A percentile compares a stretch with the other conserved stretches of the same genome.
phyloP scores from a whole-genome alignment of 1,284 basidiomycete species.

The Apiotrichum laibachii region DNA sequence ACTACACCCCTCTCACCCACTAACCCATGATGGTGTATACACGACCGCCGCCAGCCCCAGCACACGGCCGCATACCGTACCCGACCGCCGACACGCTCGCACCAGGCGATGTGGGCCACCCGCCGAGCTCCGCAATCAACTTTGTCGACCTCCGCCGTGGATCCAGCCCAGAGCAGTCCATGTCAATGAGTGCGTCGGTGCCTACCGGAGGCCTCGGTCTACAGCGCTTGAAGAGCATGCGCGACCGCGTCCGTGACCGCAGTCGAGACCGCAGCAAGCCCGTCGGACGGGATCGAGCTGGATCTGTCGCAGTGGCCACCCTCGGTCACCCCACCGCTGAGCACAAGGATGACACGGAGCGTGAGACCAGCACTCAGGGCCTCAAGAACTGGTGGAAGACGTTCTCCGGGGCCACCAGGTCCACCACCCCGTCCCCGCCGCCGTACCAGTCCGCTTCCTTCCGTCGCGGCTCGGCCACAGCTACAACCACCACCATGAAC shows the following conservation, averaged over 20 bases:
- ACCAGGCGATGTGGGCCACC: conserved; percentile 36
- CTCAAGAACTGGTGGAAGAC: conserved; percentile 80
- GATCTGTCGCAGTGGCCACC: background rate
- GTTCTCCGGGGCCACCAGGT: conserved; percentile 49
- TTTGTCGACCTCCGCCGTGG: background rate
- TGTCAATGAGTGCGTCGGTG: background rate
- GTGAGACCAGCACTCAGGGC: conserved; percentile 46
- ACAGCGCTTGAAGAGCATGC: conserved; percentile 4
- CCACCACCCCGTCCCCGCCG: conserved; percentile 1
- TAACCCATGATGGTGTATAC: conserved; percentile 38
- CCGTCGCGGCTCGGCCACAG: conserved; percentile 4
- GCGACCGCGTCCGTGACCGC: conserved; percentile 5
- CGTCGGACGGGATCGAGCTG: background rate
- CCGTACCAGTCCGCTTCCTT: conserved; percentile 2
- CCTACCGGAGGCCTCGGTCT: background rate
- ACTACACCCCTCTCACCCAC: too few species aligned
- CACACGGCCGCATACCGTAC: conserved; percentile 40
- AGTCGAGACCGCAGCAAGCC: background rate
- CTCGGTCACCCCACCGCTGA: background rate
- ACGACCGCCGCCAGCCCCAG: conserved; percentile 40
- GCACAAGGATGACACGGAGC: conserved; percentile 21
- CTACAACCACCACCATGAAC: conserved; percentile 12
- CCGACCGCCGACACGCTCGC: conserved; percentile 39
- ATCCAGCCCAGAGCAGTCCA: background rate
- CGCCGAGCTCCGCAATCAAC: conserved; percentile 19